These are phyloP conservation scores for Myriosclerotinia scirpicola DNA, from an alignment of 2,329 filamentous ascomycete genomes.

Conservation along the genomic window DNA sequence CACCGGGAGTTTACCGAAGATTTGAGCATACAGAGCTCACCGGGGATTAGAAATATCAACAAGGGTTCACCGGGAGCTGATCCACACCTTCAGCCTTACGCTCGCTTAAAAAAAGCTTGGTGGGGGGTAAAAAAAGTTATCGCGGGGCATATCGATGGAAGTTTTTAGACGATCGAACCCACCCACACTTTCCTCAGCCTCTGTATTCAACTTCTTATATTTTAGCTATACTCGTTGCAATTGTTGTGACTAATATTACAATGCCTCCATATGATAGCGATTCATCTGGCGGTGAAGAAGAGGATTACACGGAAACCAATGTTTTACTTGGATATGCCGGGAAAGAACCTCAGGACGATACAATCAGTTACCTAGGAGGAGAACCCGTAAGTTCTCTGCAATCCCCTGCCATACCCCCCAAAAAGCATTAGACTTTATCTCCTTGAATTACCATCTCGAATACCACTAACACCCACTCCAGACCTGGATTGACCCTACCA, in stretches of 20 bases:
- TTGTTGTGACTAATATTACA: neutral
- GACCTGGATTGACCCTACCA: conserved; percentile 79
- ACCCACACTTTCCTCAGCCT: neutral
- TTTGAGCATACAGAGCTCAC: too few relatives aligned
- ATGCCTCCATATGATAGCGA: conserved; percentile 88
- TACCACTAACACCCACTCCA: conserved; percentile 41
- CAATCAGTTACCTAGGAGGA: conserved; percentile 85
- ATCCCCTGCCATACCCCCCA: neutral
- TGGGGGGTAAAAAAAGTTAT: conserved; percentile 21
- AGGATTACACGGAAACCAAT: conserved; percentile 75
- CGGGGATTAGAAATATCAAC: too few relatives aligned
- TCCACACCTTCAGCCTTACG: conserved; percentile 28
- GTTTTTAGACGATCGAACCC: conserved; percentile 3
- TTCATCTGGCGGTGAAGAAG: conserved; percentile 67
- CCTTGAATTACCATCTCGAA: neutral
- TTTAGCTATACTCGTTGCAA: neutral
- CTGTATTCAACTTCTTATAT: neutral
- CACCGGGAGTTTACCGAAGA: too few relatives aligned
- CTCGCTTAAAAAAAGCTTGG: conserved; percentile 27
- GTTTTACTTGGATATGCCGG: conserved; percentile 89
- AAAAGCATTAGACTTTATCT: too few relatives aligned
- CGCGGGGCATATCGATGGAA: conserved; percentile 18
- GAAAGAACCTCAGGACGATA: conserved; percentile 70
- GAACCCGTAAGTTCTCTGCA: conserved; percentile 64
- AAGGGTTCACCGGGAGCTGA: too few relatives aligned